Conservation (phyloP, 208 protist genomes). For the Trypanosoma melophagium region DNA sequence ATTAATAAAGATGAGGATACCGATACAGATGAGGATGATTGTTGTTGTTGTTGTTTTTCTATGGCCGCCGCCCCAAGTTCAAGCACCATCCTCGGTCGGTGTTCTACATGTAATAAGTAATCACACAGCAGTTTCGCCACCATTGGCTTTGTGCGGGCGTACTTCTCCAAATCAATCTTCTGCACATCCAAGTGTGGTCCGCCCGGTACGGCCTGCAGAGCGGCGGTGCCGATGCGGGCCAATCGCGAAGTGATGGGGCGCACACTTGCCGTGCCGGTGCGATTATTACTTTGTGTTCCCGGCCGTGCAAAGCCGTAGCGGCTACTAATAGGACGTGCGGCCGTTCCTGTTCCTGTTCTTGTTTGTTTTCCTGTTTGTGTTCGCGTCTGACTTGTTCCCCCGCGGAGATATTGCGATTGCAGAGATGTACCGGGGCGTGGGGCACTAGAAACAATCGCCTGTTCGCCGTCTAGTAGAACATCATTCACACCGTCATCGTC, state of each 20-base stretch:
- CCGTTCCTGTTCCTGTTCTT: conserved; percentile 22
- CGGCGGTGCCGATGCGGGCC: conserved; percentile 93
- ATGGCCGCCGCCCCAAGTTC: conserved; percentile 80
- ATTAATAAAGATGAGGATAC: too few species aligned
- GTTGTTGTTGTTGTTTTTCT: conserved; percentile 15
- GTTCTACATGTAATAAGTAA: conserved; percentile 93
- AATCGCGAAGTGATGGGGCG: conserved; percentile 90
- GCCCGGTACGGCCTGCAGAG: conserved; percentile 67
- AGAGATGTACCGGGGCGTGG: conserved; percentile 89
- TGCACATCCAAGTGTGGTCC: conserved; percentile 88
- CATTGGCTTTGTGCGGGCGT: conserved; percentile 83
- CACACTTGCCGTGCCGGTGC: conserved; percentile 46
- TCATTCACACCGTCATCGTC: conserved; percentile 94
- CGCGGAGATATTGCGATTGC: too few species aligned
- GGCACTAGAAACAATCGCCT: conserved; percentile 78
- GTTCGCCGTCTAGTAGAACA: conserved; percentile 89
- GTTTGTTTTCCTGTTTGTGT: not conserved
- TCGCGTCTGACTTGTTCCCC: too few species aligned
- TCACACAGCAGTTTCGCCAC: conserved; percentile 93
- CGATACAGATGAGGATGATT: too few species aligned
- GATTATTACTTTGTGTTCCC: conserved; percentile 53
- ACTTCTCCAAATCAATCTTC: conserved; percentile 88
- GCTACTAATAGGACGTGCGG: conserved; percentile 67
- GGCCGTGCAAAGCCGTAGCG: conserved; percentile 82
- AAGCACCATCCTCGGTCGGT: conserved; percentile 89